A percentile compares a stretch with the other conserved stretches of the same genome.
Conservation (phyloP, 2,329 filamentous ascomycete species). For the Dactylellina cionopaga region DNA sequence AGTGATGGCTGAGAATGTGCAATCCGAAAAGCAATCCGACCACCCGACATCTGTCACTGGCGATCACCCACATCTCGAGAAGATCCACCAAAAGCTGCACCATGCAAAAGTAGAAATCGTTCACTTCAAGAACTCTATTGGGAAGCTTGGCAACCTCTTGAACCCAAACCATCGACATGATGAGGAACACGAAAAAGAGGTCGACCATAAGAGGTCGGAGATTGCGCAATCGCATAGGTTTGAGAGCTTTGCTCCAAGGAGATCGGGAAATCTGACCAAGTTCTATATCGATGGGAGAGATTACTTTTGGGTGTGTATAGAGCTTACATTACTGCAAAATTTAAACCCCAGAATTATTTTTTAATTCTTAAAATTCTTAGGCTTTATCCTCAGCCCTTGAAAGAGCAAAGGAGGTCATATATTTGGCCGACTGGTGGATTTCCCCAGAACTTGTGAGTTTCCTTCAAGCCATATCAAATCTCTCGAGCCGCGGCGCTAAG, state of each 20-base stretch:
- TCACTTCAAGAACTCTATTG: conserved; percentile 71
- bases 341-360: conserved; percentile 55
- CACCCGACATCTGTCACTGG: conserved; percentile 28
- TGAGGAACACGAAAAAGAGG: conserved; percentile 85
- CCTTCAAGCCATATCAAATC: conserved; percentile 3
- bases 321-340: conserved; percentile 9
- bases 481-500: not conserved
- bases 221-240: conserved; percentile 82
- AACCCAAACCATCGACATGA: conserved; percentile 92
- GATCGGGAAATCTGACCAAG: conserved; percentile 85
- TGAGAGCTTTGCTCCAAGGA: conserved; percentile 88
- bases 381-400: conserved; percentile 89
- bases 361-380: conserved; percentile 59
- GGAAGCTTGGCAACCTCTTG: conserved; percentile 74
- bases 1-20: conserved; percentile 29
- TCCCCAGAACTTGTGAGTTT: conserved; percentile 74
- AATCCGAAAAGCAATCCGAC: not conserved
- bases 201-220: conserved; percentile 79
- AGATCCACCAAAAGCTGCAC: conserved; percentile 59
- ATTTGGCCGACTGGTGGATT: conserved; percentile 97
- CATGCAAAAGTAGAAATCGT: conserved; percentile 66
- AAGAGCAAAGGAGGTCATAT: conserved; percentile 88
- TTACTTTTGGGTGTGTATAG: conserved; percentile 78
- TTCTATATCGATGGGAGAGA: conserved; percentile 97
- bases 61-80: conserved; percentile 38